These are phyloP conservation scores for Melastoma candidum DNA, from an alignment of 441 rosid genomes.

Conservation along the genomic window DNA sequence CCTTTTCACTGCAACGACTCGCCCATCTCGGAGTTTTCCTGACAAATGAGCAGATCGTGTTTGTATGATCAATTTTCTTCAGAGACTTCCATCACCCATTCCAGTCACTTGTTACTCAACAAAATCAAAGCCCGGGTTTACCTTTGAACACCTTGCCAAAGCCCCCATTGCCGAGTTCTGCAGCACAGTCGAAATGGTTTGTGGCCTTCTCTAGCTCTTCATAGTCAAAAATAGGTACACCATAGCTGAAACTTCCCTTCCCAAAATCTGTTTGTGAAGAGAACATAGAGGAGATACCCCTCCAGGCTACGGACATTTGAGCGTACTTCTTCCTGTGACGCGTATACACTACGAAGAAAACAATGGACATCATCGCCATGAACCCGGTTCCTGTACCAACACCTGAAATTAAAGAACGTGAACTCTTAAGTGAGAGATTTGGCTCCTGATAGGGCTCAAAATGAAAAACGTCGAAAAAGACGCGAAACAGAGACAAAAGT, in stretches of 20 bases:
- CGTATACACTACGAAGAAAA: background rate
- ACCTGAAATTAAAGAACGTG: conserved; percentile 1
- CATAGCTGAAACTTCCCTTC: no score
- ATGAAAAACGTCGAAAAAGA: no score
- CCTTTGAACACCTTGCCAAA: no score
- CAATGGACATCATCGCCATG: background rate
- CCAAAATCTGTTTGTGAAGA: no score
- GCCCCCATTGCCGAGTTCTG: no score
- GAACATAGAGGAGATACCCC: no score
- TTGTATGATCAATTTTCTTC: background rate
- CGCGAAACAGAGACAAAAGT: no score
- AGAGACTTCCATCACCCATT: background rate
- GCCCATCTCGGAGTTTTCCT: no score
- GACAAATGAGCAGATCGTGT: conserved; percentile 6
- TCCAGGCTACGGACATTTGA: background rate
- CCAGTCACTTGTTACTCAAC: background rate
- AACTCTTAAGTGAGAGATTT: background rate
- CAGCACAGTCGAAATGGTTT: no score
- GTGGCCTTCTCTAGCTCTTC: no score
- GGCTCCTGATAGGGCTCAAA: background rate
- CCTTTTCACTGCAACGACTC: conserved; percentile 14
- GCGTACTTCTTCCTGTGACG: background rate
- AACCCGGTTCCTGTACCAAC: background rate
- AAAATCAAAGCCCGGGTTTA: no score
- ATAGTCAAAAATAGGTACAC: no score